phyloP scores from a whole-genome alignment of 225 moss, liverwort and hornwort genomes.

The Pseudoscleropodium purum region DNA sequence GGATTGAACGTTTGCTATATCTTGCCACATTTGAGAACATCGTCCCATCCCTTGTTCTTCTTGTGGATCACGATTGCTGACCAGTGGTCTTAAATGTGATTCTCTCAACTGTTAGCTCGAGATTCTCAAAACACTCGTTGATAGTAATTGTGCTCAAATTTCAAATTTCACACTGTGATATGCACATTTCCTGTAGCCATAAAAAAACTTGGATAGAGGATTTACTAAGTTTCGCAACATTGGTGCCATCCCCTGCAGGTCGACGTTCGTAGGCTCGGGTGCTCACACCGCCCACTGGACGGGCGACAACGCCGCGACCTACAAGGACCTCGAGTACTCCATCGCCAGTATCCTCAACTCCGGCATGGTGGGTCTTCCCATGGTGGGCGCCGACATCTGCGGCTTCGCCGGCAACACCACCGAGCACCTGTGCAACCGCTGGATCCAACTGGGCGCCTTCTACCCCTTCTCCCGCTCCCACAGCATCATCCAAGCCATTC shows the following conservation, averaged over 20 bases:
- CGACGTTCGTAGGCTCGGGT: slow-evolving; percentile 77
- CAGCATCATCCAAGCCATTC: neutral
- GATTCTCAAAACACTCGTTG: neutral
- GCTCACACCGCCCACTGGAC: slow-evolving; percentile 87
- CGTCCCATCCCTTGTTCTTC: neutral
- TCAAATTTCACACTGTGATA: neutral
- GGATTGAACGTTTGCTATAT: neutral
- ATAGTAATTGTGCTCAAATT: neutral
- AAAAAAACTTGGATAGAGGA: neutral
- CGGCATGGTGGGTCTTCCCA: slow-evolving; percentile 65
- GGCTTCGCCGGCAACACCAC: slow-evolving; percentile 53
- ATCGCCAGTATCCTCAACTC: slow-evolving; percentile 52
- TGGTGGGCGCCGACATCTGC: slow-evolving; percentile 89
- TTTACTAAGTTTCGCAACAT: neutral
- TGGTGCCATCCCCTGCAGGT: slow-evolving; percentile 9
- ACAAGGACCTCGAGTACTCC: slow-evolving; percentile 64
- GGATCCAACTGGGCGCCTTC: slow-evolving; percentile 80
- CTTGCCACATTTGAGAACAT: neutral
- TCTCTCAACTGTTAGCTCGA: neutral
- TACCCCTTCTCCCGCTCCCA: slow-evolving; percentile 79
- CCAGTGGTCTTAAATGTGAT: neutral
- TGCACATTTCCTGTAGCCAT: neutral
- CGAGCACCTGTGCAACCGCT: slow-evolving; percentile 67
- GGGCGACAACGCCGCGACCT: slow-evolving; percentile 78
- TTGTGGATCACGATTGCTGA: neutral